Evolutionary conservation across 2,329 filamentous ascomycete genomes (phyloP), one percentile per base, ranked within the genome.

Genomic region (Epichloe sp.): DNA sequence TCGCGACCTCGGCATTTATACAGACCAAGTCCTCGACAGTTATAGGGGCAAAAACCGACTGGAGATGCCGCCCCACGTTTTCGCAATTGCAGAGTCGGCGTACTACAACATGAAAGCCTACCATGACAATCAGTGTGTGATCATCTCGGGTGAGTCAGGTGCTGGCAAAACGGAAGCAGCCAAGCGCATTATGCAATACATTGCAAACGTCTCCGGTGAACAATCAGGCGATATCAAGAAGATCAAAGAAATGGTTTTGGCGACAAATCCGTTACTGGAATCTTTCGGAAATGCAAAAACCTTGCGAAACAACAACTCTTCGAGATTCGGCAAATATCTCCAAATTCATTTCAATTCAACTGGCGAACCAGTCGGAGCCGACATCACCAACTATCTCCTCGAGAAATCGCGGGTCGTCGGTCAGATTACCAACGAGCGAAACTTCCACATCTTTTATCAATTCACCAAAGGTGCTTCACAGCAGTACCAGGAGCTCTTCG

Each of bases 71-170:
- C 93, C 93, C 8, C 93, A 98, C 69, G 93, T 98, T 59, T 98
- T 96, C 67, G 91, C 89, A 54, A 93, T 98, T 63, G 93, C 93
- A 64, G 93, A 98, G 71, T 86, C 91, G 7, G 71, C 90, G 51
- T 98, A 98, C 75, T 97, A 97, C 74, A 97, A 98, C 74, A 97
- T 98, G 93, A 97, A 97, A 69, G 91, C 90, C 45, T 98, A 98
- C 76, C 88, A 88, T 63, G 93, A 97, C 61, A 97, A 97, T 72
- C 93, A 98, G 69, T 97, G 93, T 72, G 91, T 98, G 59, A 98
- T 98, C 69, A 98, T 98, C 60, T 97, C 93, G 4, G 93, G 93
- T 65, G 93, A 98, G 71, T 97, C 93, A 3, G 93, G 93, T 65
- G 93, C 93, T 36, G 93, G 93, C 67, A 98, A 98, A 77, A 98